Percentiles rank a stretch among this genome's conserved stretches.
Conservation (phyloP, 495 filamentous ascomycete species). For the Penicillium canescens region DNA sequence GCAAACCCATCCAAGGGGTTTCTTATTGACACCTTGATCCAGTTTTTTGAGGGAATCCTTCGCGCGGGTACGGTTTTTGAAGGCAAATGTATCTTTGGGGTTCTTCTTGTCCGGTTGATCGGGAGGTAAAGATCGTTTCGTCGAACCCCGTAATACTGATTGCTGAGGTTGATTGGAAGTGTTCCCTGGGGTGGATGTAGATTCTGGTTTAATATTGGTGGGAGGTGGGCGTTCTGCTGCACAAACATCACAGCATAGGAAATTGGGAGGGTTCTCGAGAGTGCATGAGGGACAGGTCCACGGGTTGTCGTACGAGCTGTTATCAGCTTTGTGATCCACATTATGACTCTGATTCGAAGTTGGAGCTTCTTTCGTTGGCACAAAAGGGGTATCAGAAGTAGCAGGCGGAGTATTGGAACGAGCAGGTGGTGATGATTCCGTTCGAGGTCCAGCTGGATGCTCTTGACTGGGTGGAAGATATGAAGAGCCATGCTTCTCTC, state of each 20-base stretch:
- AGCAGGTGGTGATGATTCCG: conserved; percentile 23
- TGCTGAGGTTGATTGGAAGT: not conserved
- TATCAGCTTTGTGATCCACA: conserved; percentile 24
- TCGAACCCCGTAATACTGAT: conserved; percentile 16
- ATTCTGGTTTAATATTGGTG: conserved; percentile 17
- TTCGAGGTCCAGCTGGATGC: conserved; percentile 58
- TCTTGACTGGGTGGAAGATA: conserved; percentile 65
- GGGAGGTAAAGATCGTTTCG: conserved; percentile 22
- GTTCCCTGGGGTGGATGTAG: conserved; percentile 9
- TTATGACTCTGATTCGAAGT: not conserved
- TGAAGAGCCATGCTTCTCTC: conserved; percentile 63
- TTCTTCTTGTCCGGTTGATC: conserved; percentile 8
- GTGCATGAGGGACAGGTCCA: conserved; percentile 86
- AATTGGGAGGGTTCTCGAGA: conserved; percentile 71
- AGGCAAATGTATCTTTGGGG: conserved; percentile 23
- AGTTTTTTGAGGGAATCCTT: conserved; percentile 37
- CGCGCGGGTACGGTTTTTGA: conserved; percentile 38
- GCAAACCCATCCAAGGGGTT: conserved; percentile 69
- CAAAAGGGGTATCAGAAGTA: conserved; percentile 2
- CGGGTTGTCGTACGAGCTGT: conserved; percentile 33
- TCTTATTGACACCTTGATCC: conserved; percentile 39
- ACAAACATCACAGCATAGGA: conserved; percentile 78
- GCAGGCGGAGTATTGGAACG: conserved; percentile 8
- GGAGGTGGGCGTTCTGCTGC: conserved; percentile 59
- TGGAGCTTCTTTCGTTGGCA: not conserved